Conservation (phyloP, 139 green algal species). For the Asterochloris sp. region DNA sequence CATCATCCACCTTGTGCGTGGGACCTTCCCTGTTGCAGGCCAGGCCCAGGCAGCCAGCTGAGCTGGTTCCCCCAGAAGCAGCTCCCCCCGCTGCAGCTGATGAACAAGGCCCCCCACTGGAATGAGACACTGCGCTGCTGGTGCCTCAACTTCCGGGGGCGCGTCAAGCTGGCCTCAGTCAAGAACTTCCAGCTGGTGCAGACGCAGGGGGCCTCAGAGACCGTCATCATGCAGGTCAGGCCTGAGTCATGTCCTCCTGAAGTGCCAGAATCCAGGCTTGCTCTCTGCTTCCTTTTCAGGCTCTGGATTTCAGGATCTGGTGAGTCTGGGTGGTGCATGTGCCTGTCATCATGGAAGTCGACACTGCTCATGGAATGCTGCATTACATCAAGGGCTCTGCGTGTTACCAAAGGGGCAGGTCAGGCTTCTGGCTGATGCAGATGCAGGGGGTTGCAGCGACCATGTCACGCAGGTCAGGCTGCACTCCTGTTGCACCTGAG, state of each 20-base stretch:
- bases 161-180: conserved; percentile 95
- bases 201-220: conserved; percentile 25
- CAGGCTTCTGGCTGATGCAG: too few species aligned
- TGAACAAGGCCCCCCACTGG: conserved; percentile 95
- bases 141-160: conserved; percentile 98
- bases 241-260: not conserved
- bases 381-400: too few species aligned
- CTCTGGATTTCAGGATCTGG: too few species aligned
- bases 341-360: too few species aligned
- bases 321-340: not conserved
- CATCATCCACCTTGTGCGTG: not conserved
- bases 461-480: too few species aligned
- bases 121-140: conserved; percentile 92
- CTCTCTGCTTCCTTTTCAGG: too few species aligned
- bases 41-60: not conserved
- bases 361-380: too few species aligned
- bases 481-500: too few species aligned
- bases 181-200: conserved; percentile 97
- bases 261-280: not conserved
- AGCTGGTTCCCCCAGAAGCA: not conserved
- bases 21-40: not conserved
- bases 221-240: conserved; percentile 21
- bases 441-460: too few species aligned
- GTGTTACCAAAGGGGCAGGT: too few species aligned
- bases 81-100: conserved; percentile 34